Evolutionary conservation across 1,284 basidiomycete genomes (phyloP).

Genomic region (Hymenochaete sp.): DNA sequence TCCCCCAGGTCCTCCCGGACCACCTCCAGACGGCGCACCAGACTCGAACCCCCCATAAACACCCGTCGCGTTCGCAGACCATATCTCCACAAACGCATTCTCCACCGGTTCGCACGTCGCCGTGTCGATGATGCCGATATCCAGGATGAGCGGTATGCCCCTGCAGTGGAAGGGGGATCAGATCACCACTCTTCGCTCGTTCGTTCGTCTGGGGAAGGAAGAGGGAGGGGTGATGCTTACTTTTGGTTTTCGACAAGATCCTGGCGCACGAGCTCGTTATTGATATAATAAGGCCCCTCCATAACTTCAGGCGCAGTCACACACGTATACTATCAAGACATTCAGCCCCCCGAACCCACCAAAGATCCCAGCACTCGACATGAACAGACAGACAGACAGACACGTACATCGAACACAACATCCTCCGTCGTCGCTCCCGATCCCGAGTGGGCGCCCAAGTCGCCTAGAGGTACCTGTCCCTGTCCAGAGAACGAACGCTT

Average conservation of each 20-base stretch:
- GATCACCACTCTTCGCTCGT: not conserved
- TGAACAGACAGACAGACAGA: too few species aligned
- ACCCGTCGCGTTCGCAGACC: conserved; percentile 50
- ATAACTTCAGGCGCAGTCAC: conserved; percentile 28
- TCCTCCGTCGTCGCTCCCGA: not conserved
- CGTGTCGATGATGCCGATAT: conserved; percentile 68
- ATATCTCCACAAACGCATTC: conserved; percentile 65
- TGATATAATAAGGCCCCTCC: conserved; percentile 41
- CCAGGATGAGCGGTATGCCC: conserved; percentile 44
- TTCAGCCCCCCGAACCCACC: too few species aligned
- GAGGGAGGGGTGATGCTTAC: conserved; percentile 19
- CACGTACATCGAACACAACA: conserved; percentile 6
- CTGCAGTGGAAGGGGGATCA: conserved; percentile 20
- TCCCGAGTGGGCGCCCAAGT: conserved; percentile 3
- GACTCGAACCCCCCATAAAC: conserved; percentile 33
- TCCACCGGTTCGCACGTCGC: conserved; percentile 62
- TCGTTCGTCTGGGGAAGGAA: too few species aligned
- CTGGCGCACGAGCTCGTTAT: conserved; percentile 36
- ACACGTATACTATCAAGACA: conserved; percentile 19
- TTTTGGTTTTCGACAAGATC: conserved; percentile 43
- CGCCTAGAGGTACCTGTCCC: too few species aligned
- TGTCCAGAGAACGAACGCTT: conserved; percentile 19
- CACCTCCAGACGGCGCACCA: not conserved
- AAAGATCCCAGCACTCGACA: conserved; percentile 1
- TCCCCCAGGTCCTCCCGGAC: not conserved